These are phyloP conservation scores for Tanacetum coccineum DNA, from an alignment of 129 eudicot genomes.

Conservation along the genomic window DNA sequence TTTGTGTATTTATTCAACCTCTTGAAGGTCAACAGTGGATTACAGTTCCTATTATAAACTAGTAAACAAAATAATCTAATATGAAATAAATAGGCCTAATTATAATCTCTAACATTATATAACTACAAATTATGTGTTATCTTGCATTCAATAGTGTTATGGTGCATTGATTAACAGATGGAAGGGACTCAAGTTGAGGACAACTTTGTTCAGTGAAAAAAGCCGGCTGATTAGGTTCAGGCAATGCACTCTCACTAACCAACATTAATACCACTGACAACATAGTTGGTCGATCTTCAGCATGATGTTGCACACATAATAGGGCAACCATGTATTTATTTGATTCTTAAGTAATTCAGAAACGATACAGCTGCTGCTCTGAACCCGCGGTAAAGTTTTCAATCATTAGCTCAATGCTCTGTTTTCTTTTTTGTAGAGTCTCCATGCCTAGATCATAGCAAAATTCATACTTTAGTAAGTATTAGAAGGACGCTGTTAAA, in stretches of 20 bases:
- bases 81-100: too few relatives aligned
- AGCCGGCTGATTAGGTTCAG: slow-evolving; percentile 28
- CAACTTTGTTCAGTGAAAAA: slow-evolving; percentile 19
- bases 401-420: slow-evolving; percentile 15
- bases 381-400: not conserved
- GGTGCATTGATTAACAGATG: too few relatives aligned
- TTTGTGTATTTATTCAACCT: too few relatives aligned
- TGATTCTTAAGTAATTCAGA: not conserved
- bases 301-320: slow-evolving; percentile 46
- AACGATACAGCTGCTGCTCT: not conserved
- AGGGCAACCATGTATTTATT: slow-evolving; percentile 40
- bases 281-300: slow-evolving; percentile 42
- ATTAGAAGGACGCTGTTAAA: too few relatives aligned
- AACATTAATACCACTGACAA: slow-evolving; percentile 26
- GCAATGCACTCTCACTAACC: slow-evolving; percentile 15
- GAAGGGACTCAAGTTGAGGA: too few relatives aligned
- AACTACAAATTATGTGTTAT: too few relatives aligned
- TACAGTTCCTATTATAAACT: too few relatives aligned
- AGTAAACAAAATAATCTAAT: too few relatives aligned
- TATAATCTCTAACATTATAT: too few relatives aligned
- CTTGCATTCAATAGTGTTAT: too few relatives aligned
- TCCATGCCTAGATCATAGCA: slow-evolving; percentile 26
- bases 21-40: too few relatives aligned
- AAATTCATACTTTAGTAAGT: not conserved
- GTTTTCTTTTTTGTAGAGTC: slow-evolving; percentile 19